Base-by-base conservation (phyloP, 345 rosid genomes). In the Clarkia xantiana region DNA sequence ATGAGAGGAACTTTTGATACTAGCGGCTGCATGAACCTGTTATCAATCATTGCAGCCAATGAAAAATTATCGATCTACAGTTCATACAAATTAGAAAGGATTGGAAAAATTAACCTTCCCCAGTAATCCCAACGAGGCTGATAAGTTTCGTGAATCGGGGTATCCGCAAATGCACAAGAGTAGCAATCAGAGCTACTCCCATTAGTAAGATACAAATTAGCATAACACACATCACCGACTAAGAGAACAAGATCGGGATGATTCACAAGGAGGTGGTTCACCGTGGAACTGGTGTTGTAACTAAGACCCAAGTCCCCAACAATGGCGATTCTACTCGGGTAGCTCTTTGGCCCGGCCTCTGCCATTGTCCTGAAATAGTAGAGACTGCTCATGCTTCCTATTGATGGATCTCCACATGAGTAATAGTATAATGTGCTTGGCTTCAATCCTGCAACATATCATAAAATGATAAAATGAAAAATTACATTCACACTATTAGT, bases 51-150 rank as follows among this genome's bases (percentile, higher is more conserved):
- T 3, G 36, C 36, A 29, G 36, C 4, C 8, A 29, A 29, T 11
- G 13, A 47, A 15, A 9, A 41, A 3, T 9, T 8, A 12, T 10
- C 14, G 9, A 42, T 8, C 45, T 2, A 22, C 42, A 0, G 8
- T 2, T 20, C 19, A 39, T 41, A 3, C 18, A 6, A 23, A 42
- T 6, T 7, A 10, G 18, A 20, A 22, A 40, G 23, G 15, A 11
- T 22, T 40, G 12, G 22, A 41, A 11, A 10, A 11, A 22, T 62
- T 62, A 12, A 83, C 97, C 97, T 90, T 70, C 96, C 97, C 96
- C 94, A 86, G 51, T 69, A 75, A 60, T 86, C 98, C 98, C 98
- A 90, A 12, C 94, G 89, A 71, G 98, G 98, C 71, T 90, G 98
- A 67, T 81, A 86, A 1, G 74, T 72, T 64, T 81, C 81, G 11